Percentiles rank a stretch among this genome's conserved stretches.
Conservation (phyloP, 2,329 filamentous ascomycete species). For the Beauveria australis region DNA sequence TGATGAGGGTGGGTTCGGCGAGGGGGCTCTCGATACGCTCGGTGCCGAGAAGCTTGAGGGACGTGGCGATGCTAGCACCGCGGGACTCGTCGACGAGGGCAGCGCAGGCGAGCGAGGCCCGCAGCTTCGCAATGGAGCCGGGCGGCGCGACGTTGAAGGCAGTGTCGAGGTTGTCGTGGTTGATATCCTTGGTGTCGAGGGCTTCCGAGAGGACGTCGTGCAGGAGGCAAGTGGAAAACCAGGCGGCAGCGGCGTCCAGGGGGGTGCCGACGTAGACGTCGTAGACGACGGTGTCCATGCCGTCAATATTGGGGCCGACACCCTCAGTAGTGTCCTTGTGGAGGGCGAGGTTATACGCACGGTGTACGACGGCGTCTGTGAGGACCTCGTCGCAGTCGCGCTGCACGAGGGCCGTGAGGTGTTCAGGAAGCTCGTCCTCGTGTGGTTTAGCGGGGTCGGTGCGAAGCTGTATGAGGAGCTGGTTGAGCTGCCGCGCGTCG, state of each 20-base stretch:
- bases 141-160: slow-evolving; percentile 69
- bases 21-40: slow-evolving; percentile 21
- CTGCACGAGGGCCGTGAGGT: slow-evolving; percentile 68
- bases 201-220: slow-evolving; percentile 60
- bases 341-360: slow-evolving; percentile 84
- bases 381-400: slow-evolving; percentile 78
- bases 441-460: slow-evolving; percentile 35
- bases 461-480: slow-evolving; percentile 35
- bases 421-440: slow-evolving; percentile 58
- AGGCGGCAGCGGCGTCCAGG: slow-evolving; percentile 82
- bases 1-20: slow-evolving; percentile 29
- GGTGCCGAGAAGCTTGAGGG: slow-evolving; percentile 40
- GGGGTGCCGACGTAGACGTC: slow-evolving; percentile 79
- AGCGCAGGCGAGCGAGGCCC: slow-evolving; percentile 51
- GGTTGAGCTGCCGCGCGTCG: slow-evolving; percentile 60
- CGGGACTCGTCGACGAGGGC: slow-evolving; percentile 47
- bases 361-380: slow-evolving; percentile 67
- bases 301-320: slow-evolving; percentile 53
- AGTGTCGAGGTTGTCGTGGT: slow-evolving; percentile 47
- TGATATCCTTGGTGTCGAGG: slow-evolving; percentile 32
- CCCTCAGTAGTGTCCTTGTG: slow-evolving; percentile 68
- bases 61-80: slow-evolving; percentile 47
- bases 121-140: slow-evolving; percentile 61
- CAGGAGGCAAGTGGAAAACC: slow-evolving; percentile 72
- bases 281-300: slow-evolving; percentile 76